Evolutionary conservation across 1,284 basidiomycete species (phyloP).

Genomic region (Cutaneotrichosporon sp.): DNA sequence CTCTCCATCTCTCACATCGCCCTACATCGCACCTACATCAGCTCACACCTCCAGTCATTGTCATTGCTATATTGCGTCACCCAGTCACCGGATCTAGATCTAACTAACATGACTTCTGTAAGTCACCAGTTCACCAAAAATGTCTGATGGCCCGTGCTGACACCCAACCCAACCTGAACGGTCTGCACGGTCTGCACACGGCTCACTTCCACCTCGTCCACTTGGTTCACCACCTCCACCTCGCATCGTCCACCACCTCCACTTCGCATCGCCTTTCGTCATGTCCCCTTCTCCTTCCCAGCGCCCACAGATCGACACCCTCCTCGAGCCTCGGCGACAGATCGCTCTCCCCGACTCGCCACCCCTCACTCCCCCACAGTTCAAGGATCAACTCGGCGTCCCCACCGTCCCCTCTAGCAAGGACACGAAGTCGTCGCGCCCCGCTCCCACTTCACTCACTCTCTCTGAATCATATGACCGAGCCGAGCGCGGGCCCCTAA

Average conservation of each 20-base stretch:
- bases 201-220: neutral
- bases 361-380: slow-evolving; percentile 17
- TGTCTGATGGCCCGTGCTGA: neutral
- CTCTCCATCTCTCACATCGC: too few species aligned
- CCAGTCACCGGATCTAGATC: neutral
- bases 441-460: neutral
- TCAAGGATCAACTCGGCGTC: slow-evolving; percentile 6
- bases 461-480: neutral
- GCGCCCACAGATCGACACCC: neutral
- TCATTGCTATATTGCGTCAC: too few species aligned
- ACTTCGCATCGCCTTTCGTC: neutral
- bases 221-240: neutral
- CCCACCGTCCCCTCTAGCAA: neutral
- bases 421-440: neutral
- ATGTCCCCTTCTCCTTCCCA: neutral
- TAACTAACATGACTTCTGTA: neutral
- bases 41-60: neutral
- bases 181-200: too few species aligned
- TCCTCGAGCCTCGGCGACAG: slow-evolving; percentile 9
- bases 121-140: neutral
- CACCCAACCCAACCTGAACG: neutral
- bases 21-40: too few species aligned
- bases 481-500: slow-evolving; percentile 18
- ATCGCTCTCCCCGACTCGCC: slow-evolving; percentile 18
- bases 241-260: neutral